Evolutionary conservation across 306 rosid genomes (phyloP).

Genomic region (Canavalia ensiformis): DNA sequence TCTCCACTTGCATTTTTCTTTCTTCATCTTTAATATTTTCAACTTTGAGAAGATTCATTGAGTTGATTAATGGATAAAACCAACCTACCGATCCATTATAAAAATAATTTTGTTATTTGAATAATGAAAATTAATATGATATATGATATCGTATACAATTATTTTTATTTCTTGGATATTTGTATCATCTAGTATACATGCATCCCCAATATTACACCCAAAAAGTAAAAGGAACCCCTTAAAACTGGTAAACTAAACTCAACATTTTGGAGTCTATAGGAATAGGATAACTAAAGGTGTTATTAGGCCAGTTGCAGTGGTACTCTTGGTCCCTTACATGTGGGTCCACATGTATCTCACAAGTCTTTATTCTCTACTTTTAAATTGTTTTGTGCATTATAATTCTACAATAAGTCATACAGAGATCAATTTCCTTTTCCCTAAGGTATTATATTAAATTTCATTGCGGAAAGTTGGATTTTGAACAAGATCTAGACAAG

Average conservation of each 20-base stretch:
- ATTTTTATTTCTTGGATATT: no score
- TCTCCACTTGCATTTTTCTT: not conserved
- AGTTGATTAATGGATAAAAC: not conserved
- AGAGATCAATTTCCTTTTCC: not conserved
- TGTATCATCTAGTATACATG: no score
- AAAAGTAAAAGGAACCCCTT: no score
- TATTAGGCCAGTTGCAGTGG: conserved; percentile 27
- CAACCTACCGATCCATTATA: not conserved
- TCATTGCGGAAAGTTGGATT: conserved; percentile 9
- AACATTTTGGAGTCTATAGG: not conserved
- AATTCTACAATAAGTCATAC: not conserved
- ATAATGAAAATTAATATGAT: no score
- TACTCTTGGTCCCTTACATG: conserved; percentile 40
- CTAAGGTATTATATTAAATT: conserved; percentile 22
- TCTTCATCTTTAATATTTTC: not conserved
- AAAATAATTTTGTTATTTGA: no score
- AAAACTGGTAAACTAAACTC: not conserved
- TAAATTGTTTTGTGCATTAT: not conserved
- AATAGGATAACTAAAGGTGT: conserved; percentile 21
- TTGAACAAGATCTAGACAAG: not conserved
- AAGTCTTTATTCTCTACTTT: not conserved
- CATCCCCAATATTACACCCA: no score
- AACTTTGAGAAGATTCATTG: not conserved
- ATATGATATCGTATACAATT: no score
- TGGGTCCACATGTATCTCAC: conserved; percentile 37